phyloP scores from a whole-genome alignment of 345 rosid species.

The Geranium brycei region DNA sequence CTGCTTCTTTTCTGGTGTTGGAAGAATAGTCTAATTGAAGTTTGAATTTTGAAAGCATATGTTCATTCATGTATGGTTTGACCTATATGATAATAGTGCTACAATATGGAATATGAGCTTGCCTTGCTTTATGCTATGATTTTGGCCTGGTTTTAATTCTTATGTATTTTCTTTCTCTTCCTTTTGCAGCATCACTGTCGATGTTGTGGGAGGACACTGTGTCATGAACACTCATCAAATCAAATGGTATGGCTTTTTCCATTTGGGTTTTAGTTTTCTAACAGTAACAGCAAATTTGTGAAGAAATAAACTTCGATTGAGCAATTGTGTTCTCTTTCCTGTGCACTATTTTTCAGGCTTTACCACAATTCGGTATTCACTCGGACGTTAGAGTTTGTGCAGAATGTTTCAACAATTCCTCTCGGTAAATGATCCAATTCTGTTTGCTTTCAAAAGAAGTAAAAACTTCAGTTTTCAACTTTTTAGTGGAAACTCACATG shows the following conservation, averaged over 20 bases:
- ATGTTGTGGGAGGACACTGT: conserved; percentile 60
- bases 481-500: conserved; percentile 28
- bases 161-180: not conserved
- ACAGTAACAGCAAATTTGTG: too few relatives aligned
- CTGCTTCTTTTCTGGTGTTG: too few relatives aligned
- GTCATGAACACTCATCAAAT: conserved; percentile 60
- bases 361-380: conserved; percentile 53
- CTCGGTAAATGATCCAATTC: conserved; percentile 20
- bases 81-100: too few relatives aligned
- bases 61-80: too few relatives aligned
- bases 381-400: conserved; percentile 51
- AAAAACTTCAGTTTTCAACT: not conserved
- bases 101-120: too few relatives aligned
- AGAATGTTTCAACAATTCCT: conserved; percentile 41
- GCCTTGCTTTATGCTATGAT: too few relatives aligned
- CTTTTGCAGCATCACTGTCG: conserved; percentile 67
- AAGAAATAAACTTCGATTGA: too few relatives aligned
- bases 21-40: too few relatives aligned
- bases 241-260: conserved; percentile 34
- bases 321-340: too few relatives aligned
- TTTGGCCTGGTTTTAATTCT: too few relatives aligned
- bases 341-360: conserved; percentile 20
- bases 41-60: too few relatives aligned
- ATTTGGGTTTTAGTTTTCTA: too few relatives aligned
- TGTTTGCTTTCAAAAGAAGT: not conserved